phyloP scores from a whole-genome alignment of 2,329 filamentous ascomycete species.

The Microdochium paspali region DNA sequence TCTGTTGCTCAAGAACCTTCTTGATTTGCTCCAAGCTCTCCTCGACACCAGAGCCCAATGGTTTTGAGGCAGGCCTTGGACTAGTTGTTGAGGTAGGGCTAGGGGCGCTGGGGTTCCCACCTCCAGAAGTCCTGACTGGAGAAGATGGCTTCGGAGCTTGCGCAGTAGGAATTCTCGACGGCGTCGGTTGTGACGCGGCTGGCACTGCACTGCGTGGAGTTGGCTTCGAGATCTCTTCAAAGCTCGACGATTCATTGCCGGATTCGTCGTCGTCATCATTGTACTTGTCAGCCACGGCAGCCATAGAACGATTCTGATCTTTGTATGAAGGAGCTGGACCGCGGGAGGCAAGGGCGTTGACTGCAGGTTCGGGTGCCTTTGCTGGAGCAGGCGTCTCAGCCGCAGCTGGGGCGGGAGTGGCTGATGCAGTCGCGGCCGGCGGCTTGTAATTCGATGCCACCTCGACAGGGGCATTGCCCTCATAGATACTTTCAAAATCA shows the following conservation, averaged over 20 bases:
- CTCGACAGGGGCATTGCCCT: conserved; percentile 72
- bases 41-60: conserved; percentile 44
- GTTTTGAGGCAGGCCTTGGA: conserved; percentile 25
- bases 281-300: conserved; percentile 77
- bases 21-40: conserved; percentile 69
- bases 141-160: conserved; percentile 31
- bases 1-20: conserved; percentile 66
- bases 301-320: conserved; percentile 81
- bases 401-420: conserved; percentile 31
- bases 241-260: conserved; percentile 65
- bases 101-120: conserved; percentile 15
- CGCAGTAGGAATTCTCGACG: conserved; percentile 26
- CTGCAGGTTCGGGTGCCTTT: conserved; percentile 40
- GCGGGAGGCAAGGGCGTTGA: conserved; percentile 36
- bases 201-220: conserved; percentile 44
- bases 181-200: conserved; percentile 15
- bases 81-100: conserved; percentile 16
- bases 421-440: conserved; percentile 29
- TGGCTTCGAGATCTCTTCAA: conserved; percentile 77
- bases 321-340: conserved; percentile 59
- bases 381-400: conserved; percentile 39
- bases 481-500: conserved; percentile 85
- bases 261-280: conserved; percentile 61
- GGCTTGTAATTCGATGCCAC: conserved; percentile 62
- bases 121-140: conserved; percentile 27